Evolutionary conservation across 345 rosid genomes (phyloP), one percentile per base, ranked within the genome.

Genomic region (Sonneratia caseolaris): DNA sequence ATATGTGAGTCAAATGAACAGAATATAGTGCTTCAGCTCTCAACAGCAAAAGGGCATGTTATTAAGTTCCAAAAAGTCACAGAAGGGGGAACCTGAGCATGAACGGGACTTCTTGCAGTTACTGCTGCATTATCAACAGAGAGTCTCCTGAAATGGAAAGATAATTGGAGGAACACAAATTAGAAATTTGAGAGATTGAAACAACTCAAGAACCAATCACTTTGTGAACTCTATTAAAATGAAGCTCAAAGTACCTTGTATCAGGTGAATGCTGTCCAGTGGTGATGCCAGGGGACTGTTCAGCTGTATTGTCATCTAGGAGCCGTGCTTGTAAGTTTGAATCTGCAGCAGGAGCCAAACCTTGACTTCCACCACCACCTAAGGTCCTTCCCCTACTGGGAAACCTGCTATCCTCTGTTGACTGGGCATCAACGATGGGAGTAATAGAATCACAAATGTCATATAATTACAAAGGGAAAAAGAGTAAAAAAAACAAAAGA

Each of bases 301-400:
- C 83, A 24, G 84, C 80, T 67, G 69, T 76, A 71, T 66, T 81
- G 80, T 80, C 82, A 74, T 91, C 96, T 79, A 94, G 78, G 72
- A 94, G 87, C 77, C 97, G 87, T 69, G 88, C 88, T 70, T 88
- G 91, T 80, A 94, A 85, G 80, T 80, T 91, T 76, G 88, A 82
- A 78, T 91, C 90, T 74, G 91, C 72, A 76, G 74, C 83, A 71
- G 84, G 69, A 71, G 78, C 73, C 71, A 72, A 74, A 6, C 76
- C 80, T 77, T 77, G 86, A 80, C 71, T 77, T 81, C 76, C 85
- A 37, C 68, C 68, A 22, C 91, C 72, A 78, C 76, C 84, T 71
- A 95, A 91, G 59, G 90, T 77, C 79, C 97, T 89, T 68, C 89
- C 97, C 72, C 80, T 81, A 62, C 99, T 97, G 27, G 96, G 97